A percentile compares a stretch with the other conserved stretches of the same genome.
phyloP scores from a whole-genome alignment of 345 rosid genomes.

The Noccaea caerulescens region DNA sequence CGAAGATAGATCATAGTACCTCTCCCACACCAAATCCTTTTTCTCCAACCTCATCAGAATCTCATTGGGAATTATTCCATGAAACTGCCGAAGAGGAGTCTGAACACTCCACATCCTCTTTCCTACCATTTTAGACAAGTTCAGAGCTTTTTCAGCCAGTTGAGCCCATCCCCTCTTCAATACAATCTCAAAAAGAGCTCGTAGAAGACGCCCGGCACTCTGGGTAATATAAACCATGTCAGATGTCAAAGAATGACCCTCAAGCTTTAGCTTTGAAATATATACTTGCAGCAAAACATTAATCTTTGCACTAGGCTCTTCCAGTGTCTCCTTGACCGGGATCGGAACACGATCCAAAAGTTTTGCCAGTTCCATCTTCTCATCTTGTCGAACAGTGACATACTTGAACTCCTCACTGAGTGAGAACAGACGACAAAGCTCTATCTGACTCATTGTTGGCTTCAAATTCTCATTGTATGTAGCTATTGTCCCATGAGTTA shows the following conservation, averaged over 20 bases:
- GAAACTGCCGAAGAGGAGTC: conserved; percentile 82
- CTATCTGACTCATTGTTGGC: conserved; percentile 88
- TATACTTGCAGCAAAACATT: conserved; percentile 88
- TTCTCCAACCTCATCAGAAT: conserved; percentile 82
- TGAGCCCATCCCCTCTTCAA: conserved; percentile 92
- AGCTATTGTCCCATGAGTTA: conserved; percentile 81
- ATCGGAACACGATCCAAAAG: conserved; percentile 84
- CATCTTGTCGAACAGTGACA: conserved; percentile 87
- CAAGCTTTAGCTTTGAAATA: conserved; percentile 85
- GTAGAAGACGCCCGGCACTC: conserved; percentile 87
- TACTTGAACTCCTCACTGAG: conserved; percentile 91
- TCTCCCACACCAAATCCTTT: conserved; percentile 87
- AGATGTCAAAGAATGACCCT: conserved; percentile 82
- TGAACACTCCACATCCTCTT: conserved; percentile 97
- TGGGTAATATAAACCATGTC: conserved; percentile 91
- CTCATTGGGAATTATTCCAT: conserved; percentile 63
- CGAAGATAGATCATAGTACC: conserved; percentile 82
- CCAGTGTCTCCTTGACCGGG: conserved; percentile 85
- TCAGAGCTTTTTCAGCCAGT: conserved; percentile 79
- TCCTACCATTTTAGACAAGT: conserved; percentile 80
- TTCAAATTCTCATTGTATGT: conserved; percentile 81
- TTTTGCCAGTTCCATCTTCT: conserved; percentile 93
- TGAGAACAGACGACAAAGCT: conserved; percentile 76
- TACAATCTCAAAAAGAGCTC: conserved; percentile 84
- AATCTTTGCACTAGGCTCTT: conserved; percentile 89